Percentiles rank a stretch among this genome's conserved stretches.
Conservation (phyloP, 768 basidiomycete species). For the Pleurotus tuber-regium region DNA sequence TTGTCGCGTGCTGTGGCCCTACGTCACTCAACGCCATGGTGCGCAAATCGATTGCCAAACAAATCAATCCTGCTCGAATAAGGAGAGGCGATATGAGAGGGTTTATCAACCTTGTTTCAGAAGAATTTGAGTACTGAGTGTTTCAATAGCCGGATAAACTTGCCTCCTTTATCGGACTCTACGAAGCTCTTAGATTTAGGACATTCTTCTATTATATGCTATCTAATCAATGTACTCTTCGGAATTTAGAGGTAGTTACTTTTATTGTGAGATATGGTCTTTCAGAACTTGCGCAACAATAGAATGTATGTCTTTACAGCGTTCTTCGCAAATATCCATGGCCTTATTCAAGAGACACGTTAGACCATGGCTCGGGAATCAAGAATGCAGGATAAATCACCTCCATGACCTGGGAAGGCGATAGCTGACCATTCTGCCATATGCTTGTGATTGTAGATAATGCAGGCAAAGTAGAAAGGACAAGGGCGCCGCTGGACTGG, state of each 20-base stretch:
- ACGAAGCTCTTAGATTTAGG: too few species aligned
- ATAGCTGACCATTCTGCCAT: slow-evolving; percentile 80
- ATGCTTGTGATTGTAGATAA: slow-evolving; percentile 77
- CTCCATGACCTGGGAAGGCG: slow-evolving; percentile 45
- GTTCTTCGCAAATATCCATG: slow-evolving; percentile 65
- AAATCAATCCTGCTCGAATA: slow-evolving; percentile 55
- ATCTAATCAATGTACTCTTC: too few species aligned
- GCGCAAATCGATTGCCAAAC: slow-evolving; percentile 58
- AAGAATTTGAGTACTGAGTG: slow-evolving; percentile 62
- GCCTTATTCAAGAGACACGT: slow-evolving; percentile 46
- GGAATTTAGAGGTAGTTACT: too few species aligned
- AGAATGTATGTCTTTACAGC: slow-evolving; percentile 73
- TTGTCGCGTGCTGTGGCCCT: slow-evolving; percentile 81
- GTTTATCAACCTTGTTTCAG: slow-evolving; percentile 58
- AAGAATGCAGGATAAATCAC: slow-evolving; percentile 38
- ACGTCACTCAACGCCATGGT: slow-evolving; percentile 66
- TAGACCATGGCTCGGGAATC: background rate
- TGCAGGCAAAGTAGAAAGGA: slow-evolving; percentile 86
- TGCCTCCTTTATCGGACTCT: too few species aligned
- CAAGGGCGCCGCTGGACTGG: slow-evolving; percentile 60
- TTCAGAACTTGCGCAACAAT: slow-evolving; percentile 72
- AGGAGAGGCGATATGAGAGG: slow-evolving; percentile 56
- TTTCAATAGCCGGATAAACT: too few species aligned
- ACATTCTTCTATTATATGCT: too few species aligned
- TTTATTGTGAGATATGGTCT: slow-evolving; percentile 27